Evolutionary conservation across 768 basidiomycete species (phyloP).

Genomic region (Podaxis sp.): DNA sequence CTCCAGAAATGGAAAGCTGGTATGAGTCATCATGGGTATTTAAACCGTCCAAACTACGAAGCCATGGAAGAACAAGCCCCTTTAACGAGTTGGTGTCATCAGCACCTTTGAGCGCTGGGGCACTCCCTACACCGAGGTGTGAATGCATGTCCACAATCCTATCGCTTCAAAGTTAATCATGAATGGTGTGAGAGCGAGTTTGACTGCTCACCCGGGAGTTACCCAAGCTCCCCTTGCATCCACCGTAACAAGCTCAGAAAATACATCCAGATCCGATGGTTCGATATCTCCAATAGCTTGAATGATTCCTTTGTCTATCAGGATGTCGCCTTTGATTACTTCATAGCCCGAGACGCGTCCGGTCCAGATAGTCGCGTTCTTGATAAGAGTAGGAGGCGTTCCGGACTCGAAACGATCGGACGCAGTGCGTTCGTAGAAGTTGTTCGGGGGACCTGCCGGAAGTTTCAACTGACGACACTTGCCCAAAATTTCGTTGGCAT

Average conservation of each 20-base stretch:
- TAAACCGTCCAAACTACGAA: constrained; percentile 69
- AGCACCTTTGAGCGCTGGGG: constrained; percentile 29
- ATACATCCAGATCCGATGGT: constrained; percentile 19
- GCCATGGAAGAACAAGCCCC: constrained; percentile 47
- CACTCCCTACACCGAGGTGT: constrained; percentile 43
- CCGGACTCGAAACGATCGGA: constrained; percentile 66
- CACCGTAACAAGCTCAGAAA: constrained; percentile 35
- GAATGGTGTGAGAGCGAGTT: not conserved
- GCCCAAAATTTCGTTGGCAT: constrained; percentile 42
- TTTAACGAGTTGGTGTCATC: constrained; percentile 54
- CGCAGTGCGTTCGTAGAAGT: constrained; percentile 35
- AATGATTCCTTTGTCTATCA: constrained; percentile 59
- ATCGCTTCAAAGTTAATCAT: constrained; percentile 10
- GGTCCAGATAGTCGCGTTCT: constrained; percentile 71
- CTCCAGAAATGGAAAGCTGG: constrained; percentile 62
- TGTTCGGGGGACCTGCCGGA: constrained; percentile 42
- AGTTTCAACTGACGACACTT: constrained; percentile 48
- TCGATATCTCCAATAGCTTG: constrained; percentile 46
- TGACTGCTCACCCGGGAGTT: constrained; percentile 51
- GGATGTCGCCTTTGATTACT: constrained; percentile 54
- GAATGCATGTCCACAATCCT: constrained; percentile 49
- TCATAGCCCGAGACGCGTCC: constrained; percentile 53
- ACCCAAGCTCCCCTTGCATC: constrained; percentile 70
- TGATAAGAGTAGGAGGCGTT: constrained; percentile 62
- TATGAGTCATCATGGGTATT: constrained; percentile 78